Conservation (phyloP, 257 asterid genomes). For the Solanum gracilifrons region DNA sequence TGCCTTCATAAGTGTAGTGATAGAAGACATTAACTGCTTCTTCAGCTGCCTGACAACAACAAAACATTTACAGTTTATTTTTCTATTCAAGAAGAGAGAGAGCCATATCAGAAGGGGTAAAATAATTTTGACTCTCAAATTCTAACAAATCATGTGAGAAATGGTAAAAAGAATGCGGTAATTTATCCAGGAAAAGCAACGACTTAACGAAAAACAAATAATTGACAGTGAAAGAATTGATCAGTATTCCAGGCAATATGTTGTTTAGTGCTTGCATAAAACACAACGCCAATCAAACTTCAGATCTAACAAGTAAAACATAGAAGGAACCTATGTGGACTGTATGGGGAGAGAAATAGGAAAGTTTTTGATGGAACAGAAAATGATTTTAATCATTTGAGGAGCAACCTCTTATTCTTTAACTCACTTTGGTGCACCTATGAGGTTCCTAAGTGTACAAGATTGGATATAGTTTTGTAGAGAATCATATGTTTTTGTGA, state of each 20-base stretch:
- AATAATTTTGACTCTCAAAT: not conserved
- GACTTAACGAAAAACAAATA: not conserved
- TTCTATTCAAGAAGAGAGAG: not conserved
- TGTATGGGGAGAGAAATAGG: not conserved
- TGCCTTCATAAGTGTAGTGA: slow-evolving; percentile 98
- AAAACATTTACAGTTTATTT: not conserved
- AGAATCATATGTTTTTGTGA: not conserved
- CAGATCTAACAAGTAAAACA: not conserved
- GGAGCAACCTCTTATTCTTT: not conserved
- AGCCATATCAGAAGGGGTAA: not conserved
- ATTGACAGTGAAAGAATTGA: not conserved
- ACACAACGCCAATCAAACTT: not conserved
- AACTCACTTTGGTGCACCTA: not conserved
- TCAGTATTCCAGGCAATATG: not conserved
- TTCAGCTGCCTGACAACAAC: slow-evolving; percentile 75
- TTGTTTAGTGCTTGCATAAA: not conserved
- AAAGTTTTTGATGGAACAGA: not conserved
- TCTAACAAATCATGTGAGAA: not conserved
- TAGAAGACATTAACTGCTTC: slow-evolving; percentile 97
- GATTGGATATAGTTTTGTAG: not conserved
- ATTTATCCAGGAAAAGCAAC: not conserved
- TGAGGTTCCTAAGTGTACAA: not conserved
- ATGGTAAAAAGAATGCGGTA: not conserved
- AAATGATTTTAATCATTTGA: not conserved
- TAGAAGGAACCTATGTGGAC: not conserved